Percentiles rank a stretch among this genome's conserved stretches.
Conservation (phyloP, 2,329 filamentous ascomycete genomes). For the Simplicillium aogashimaense region DNA sequence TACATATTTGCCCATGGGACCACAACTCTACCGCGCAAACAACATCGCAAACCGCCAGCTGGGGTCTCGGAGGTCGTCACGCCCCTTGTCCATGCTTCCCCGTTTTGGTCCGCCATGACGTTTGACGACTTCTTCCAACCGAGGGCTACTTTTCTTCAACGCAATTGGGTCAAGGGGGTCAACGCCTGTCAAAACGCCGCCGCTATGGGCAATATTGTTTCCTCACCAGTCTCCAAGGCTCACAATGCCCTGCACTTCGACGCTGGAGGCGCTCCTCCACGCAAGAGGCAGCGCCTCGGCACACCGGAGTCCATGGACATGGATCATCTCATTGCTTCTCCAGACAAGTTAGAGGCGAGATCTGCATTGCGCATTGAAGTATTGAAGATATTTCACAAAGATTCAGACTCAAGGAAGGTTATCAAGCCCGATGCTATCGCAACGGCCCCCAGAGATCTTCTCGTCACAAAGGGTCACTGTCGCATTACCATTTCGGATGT, state of each 20-base stretch:
- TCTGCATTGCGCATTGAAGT: constrained; percentile 41
- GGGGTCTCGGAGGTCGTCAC: too few species aligned
- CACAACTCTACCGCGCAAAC: too few species aligned
- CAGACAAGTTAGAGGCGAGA: constrained; percentile 19
- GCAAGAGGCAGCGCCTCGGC: constrained; percentile 41
- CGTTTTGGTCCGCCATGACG: constrained; percentile 31
- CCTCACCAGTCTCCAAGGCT: constrained; percentile 24
- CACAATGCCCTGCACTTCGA: constrained; percentile 17
- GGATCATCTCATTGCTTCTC: constrained; percentile 22
- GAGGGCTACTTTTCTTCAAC: constrained; percentile 43
- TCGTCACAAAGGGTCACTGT: constrained; percentile 24
- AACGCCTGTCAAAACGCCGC: constrained; percentile 27
- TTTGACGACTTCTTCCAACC: constrained; percentile 34
- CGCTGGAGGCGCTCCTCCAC: constrained; percentile 26
- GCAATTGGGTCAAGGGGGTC: constrained; percentile 40
- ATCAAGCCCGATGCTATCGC: constrained; percentile 3
- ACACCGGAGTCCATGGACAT: constrained; percentile 23
- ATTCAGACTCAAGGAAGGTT: constrained; percentile 24
- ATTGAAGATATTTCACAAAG: constrained; percentile 40
- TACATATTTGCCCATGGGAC: too few species aligned
- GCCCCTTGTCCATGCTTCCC: too few species aligned
- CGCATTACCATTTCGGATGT: constrained; percentile 26
- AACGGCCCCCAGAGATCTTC: constrained; percentile 17
- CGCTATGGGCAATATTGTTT: constrained; percentile 33
- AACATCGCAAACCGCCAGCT: too few species aligned